A percentile compares a stretch with the other conserved stretches of the same genome.
phyloP scores from a whole-genome alignment of 2,329 filamentous ascomycete genomes.

The Alternaria sp. region DNA sequence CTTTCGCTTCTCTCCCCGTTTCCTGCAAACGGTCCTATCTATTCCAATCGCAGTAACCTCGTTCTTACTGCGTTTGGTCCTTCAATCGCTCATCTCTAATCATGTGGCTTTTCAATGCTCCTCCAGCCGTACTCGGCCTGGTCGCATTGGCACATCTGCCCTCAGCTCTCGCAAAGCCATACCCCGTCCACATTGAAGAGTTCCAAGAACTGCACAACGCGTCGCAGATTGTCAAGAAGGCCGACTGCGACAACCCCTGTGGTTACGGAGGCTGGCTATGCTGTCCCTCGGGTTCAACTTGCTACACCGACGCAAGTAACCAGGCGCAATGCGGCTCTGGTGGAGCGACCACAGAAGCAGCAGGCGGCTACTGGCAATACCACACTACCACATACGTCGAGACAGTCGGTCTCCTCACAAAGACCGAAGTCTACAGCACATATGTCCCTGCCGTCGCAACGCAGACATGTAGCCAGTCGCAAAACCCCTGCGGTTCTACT shows the following conservation, averaged over 20 bases:
- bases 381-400: constrained; percentile 67
- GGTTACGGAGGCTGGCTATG: constrained; percentile 49
- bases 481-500: constrained; percentile 71
- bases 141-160: constrained; percentile 57
- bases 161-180: constrained; percentile 61
- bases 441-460: constrained; percentile 32
- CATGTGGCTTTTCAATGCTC: constrained; percentile 64
- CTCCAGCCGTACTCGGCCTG: constrained; percentile 68
- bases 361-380: constrained; percentile 62
- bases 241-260: constrained; percentile 36
- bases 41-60: constrained; percentile 16
- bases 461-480: constrained; percentile 57
- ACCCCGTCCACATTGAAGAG: constrained; percentile 41
- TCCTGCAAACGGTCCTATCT: constrained; percentile 15
- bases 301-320: constrained; percentile 46
- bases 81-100: constrained; percentile 15
- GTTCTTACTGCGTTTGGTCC: constrained; percentile 15
- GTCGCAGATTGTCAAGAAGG: constrained; percentile 34
- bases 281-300: constrained; percentile 42
- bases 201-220: constrained; percentile 41
- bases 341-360: constrained; percentile 24
- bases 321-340: constrained; percentile 47
- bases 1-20: constrained; percentile 8
- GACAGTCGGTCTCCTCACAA: constrained; percentile 61
- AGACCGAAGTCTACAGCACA: constrained; percentile 63